phyloP scores from a whole-genome alignment of 345 rosid species.

The Carallia brachiata region DNA sequence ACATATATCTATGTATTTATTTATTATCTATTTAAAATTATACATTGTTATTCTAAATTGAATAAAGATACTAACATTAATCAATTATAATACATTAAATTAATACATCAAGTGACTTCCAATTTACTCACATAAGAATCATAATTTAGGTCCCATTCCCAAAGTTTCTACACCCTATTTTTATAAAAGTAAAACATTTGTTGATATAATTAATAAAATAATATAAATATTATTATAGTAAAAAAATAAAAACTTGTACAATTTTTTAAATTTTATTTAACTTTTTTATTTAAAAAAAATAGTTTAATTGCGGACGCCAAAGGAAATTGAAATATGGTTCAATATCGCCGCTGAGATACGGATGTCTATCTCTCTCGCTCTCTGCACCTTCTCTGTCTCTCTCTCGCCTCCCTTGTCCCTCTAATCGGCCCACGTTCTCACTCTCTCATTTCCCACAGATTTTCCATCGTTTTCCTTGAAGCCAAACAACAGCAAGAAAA shows the following conservation, averaged over 20 bases:
- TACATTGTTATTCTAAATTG: too few species aligned
- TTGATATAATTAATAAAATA: background rate
- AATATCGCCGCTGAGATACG: slow-evolving; percentile 43
- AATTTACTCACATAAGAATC: too few species aligned
- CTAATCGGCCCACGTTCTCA: slow-evolving; percentile 39
- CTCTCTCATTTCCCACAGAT: slow-evolving; percentile 20
- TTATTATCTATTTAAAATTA: too few species aligned
- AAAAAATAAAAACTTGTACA: background rate
- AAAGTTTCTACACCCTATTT: too few species aligned
- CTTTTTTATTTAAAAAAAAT: background rate
- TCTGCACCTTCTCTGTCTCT: background rate
- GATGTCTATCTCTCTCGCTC: slow-evolving; percentile 13
- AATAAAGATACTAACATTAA: too few species aligned
- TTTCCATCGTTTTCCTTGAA: slow-evolving; percentile 17
- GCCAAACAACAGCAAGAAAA: slow-evolving; percentile 30
- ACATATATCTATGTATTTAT: too few species aligned
- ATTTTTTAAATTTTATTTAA: background rate
- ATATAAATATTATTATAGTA: slow-evolving; percentile 1
- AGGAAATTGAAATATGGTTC: slow-evolving; percentile 37
- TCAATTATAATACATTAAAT: too few species aligned
- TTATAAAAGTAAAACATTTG: too few species aligned
- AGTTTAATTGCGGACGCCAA: slow-evolving; percentile 43
- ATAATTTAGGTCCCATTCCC: too few species aligned
- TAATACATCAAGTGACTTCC: too few species aligned
- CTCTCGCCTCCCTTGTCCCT: slow-evolving; percentile 42